Evolutionary conservation across 306 rosid genomes (phyloP), one percentile per base, ranked within the genome.

Genomic region (Prosopis cineraria): DNA sequence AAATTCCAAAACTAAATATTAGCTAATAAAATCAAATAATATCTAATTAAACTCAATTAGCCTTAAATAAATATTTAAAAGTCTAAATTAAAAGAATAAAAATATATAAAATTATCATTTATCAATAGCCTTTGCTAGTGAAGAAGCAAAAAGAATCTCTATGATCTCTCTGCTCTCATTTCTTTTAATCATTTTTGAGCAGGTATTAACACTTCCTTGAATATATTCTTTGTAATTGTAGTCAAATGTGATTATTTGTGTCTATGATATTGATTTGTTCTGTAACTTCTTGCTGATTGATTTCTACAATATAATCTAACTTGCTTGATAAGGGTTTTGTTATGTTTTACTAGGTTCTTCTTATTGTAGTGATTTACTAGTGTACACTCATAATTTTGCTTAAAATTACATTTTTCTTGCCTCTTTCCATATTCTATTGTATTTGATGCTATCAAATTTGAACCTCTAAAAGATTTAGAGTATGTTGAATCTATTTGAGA

Each of bases 121-220:
- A n/a, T n/a, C n/a, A n/a, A n/a, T n/a, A n/a, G n/a, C n/a, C n/a
- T n/a, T n/a, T n/a, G n/a, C n/a, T n/a, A n/a, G n/a, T n/a, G n/a
- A n/a, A n/a, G n/a, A n/a, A n/a, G n/a, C n/a, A n/a, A n/a, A n/a
- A n/a, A n/a, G n/a, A n/a, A n/a, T n/a, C n/a, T n/a, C n/a, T n/a
- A n/a, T n/a, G 87, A 78, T 79, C 87, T 79, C 88, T 64, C 80
- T 70, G 47, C 68, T 41, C 68, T 69, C 53, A 29, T 65, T 56
- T 41, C 71, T 67, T 59, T 78, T 68, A 84, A 82, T 82, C 87
- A 78, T 55, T 36, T 71, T 63, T 74, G n/a, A 70, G 67, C 84
- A 89, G 92, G 92, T 91, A 84, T 47, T 20, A 55, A 60, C 47
- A 62, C 70, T 84, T 27, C 43, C 55, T 6, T 20, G 5, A 48